A percentile compares a stretch with the other conserved stretches of the same genome.
Conservation (phyloP, 371 early-diverging fungal genomes). For the Actinomucor elegans region DNA sequence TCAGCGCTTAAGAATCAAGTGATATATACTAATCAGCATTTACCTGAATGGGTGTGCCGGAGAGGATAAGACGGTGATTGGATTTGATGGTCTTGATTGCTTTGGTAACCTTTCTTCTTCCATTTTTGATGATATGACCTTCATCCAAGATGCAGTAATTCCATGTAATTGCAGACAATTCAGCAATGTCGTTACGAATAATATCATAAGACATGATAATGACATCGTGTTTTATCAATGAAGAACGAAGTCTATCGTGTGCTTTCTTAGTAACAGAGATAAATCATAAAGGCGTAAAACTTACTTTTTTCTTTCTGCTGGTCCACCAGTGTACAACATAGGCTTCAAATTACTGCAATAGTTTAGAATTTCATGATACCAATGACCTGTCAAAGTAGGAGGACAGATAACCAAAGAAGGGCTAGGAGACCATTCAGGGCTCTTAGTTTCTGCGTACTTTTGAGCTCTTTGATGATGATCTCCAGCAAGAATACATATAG, state of each 20-base stretch:
- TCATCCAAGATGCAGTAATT: constrained; percentile 99
- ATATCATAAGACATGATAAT: constrained; percentile 97
- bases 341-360: constrained; percentile 81
- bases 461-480: constrained; percentile 77
- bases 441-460: constrained; percentile 59
- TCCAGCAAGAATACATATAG: constrained; percentile 93
- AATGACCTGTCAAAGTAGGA: constrained; percentile 95
- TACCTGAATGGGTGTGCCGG: constrained; percentile 98
- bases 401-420: constrained; percentile 98
- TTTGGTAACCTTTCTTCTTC: constrained; percentile 91
- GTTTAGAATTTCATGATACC: constrained; percentile 94
- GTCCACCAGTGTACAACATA: constrained; percentile 82
- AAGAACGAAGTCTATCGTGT: constrained; percentile 36
- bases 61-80: constrained; percentile 90
- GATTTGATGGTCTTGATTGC: constrained; percentile 84
- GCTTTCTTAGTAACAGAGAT: background rate
- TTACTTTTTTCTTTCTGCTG: constrained; percentile 74
- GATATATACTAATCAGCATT: too few species aligned
- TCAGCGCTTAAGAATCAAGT: background rate
- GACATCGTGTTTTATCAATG: constrained; percentile 66
- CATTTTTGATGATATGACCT: constrained; percentile 99
- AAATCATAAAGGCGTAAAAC: too few species aligned
- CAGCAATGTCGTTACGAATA: constrained; percentile 93
- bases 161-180: constrained; percentile 72
- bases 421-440: constrained; percentile 64